Evolutionary conservation across 371 early-diverging fungal genomes (phyloP), one percentile per base, ranked within the genome.

Genomic region (Rhizopus delemar): DNA sequence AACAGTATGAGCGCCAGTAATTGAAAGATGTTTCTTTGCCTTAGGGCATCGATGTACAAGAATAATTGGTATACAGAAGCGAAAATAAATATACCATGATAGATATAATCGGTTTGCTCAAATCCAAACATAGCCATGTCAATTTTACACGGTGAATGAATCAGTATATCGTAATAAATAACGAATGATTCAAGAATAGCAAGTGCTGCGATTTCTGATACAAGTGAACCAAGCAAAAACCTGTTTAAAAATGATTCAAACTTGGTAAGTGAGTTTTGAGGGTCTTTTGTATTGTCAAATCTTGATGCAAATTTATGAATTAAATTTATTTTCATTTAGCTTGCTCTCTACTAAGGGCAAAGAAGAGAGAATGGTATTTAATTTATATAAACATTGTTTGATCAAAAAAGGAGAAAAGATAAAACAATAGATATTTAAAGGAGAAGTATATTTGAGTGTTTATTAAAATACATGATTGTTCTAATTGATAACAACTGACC

Each of bases 401-500:
- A 8, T 11, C 5, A 38, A 38, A 38, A 38, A 38, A 38, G 39
- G 13, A 13, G 39, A 8, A 38, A 38, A 38, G 39, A 38, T 3
- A 22, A 22, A 22, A 22, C 22, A 22, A 22, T 22, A 22, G 39
- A 38, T 38, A 38, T 38, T 13, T 38, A 38, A 38, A 38, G 39
- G 39, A 38, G 39, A 38, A 38, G 13, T 13, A 38, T 13, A 38
- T 8, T 11, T 38, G 39, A 8, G 39, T 38, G 22, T 38, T 38
- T 38, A 38, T 38, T 38, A 8, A 38, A 38, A 38, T 11, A 38
- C 8, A 38, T 36, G 22, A 1, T 22, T 22, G 22, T 22, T 22
- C 59, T 73, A 70, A 64, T 86, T 77, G 48, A 88, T 63, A 33
- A 88, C 78, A 38, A 88, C 86, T 13, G 87, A 80, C 91, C 91